phyloP scores from a whole-genome alignment of 2,329 filamentous ascomycete species.

The Ascochyta rabiei region DNA sequence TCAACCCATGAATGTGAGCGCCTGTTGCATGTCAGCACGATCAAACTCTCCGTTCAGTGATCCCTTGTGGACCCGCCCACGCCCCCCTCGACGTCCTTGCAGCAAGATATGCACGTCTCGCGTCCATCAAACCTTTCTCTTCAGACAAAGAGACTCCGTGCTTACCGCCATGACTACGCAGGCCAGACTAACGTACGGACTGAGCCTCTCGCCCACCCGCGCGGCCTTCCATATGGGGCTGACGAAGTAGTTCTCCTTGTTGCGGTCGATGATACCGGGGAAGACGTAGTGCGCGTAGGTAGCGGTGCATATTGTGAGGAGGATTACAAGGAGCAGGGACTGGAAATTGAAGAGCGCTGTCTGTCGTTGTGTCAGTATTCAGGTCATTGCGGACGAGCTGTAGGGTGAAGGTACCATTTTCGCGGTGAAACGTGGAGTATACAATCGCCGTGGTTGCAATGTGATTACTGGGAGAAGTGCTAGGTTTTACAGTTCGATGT shows the following conservation, averaged over 20 bases:
- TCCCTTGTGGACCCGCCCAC: not conserved
- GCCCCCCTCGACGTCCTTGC: not conserved
- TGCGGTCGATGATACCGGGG: slow-evolving; percentile 86
- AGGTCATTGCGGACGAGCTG: not conserved
- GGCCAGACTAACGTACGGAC: slow-evolving; percentile 93
- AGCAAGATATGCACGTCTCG: not conserved
- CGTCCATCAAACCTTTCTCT: not conserved
- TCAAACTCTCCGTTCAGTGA: not conserved
- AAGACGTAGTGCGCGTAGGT: slow-evolving; percentile 91
- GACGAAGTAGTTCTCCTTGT: slow-evolving; percentile 81
- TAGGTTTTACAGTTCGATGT: not conserved
- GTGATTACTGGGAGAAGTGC: not conserved
- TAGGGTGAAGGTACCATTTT: slow-evolving; percentile 19
- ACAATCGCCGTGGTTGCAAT: not conserved
- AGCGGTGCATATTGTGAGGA: slow-evolving; percentile 94
- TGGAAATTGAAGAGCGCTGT: slow-evolving; percentile 99
- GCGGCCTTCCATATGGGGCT: slow-evolving; percentile 97
- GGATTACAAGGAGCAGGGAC: slow-evolving; percentile 89
- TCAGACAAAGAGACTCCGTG: slow-evolving; percentile 1
- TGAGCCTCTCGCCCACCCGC: slow-evolving; percentile 87
- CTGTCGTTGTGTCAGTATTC: slow-evolving; percentile 55
- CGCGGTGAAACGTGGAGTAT: not conserved
- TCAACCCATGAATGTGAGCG: slow-evolving; percentile 38
- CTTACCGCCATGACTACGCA: slow-evolving; percentile 90
- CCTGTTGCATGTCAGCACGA: slow-evolving; percentile 23